Evolutionary conservation across 805 yeast genomes (phyloP), one percentile per base, ranked within the genome.

Genomic region (Blastobotrys terrestris): DNA sequence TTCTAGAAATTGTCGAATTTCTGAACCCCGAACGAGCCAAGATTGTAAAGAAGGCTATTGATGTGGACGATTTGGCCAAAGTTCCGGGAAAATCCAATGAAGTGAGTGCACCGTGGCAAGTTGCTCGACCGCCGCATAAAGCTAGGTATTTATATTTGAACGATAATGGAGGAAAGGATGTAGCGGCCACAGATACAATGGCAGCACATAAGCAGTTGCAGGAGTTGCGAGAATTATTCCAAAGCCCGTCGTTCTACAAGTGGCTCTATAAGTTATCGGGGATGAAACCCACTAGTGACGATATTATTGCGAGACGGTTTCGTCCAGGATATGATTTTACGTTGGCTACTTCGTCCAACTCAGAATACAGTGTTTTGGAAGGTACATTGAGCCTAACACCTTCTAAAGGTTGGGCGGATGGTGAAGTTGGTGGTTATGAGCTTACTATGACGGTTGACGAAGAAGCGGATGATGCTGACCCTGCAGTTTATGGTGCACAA

Each of bases 321-420:
- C 80, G 99, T 61, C 99, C 97, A 1, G 99, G 98, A 2, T 83
- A 80, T 26, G 99, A 94, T 67, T 94, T 87, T 68, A 91, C 92
- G 2, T 71, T 94, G 45, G 99, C 99, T 0, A 87, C 98, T 0
- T 71, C 80, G 1, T 77, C 76, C 16, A 74, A 61, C 5, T 60
- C 62, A 52, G 72, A 60, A 21, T 62, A 55, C 1, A 78, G 80
- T 2, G 65, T 80, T 0, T 67, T 92, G 16, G 98, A 92, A 63
- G 94, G 90, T 2, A 87, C 95, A 0, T 68, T 92, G 53, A 80
- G 83, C 52, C 67, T 94, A 45, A 92, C 98, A 0, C 96, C 97
- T 0, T 77, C 85, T 1, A 70, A 72, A 53, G 87, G 87, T 41
- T 92, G 97, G 97, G 87, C 81, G 48, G 68, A 63, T 18, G 95